Evolutionary conservation across 164 flowering plant genomes (phyloP).

Genomic region (Vitis vinifera): DNA sequence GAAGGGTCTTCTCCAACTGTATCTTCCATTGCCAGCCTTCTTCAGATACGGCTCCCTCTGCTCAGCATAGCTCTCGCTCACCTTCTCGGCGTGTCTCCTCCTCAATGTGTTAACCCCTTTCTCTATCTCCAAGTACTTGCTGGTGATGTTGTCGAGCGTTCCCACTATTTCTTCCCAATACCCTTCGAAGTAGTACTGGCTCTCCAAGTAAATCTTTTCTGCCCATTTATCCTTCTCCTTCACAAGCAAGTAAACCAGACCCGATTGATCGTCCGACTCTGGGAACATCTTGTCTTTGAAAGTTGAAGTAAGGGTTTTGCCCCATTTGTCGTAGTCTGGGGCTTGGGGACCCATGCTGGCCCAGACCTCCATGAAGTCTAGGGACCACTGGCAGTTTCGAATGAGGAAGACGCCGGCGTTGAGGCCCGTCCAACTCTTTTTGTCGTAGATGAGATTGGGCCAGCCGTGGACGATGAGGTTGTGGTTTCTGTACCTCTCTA

Average conservation of each 20-base stretch:
- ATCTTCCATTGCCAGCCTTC: conserved; percentile 42
- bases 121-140: conserved; percentile 52
- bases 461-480: conserved; percentile 88
- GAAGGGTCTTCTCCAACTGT: conserved; percentile 71
- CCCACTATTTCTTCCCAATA: conserved; percentile 78
- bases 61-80: conserved; percentile 46
- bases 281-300: conserved; percentile 65
- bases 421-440: conserved; percentile 73
- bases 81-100: conserved; percentile 81
- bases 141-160: conserved; percentile 38
- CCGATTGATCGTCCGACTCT: conserved; percentile 89
- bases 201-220: conserved; percentile 68
- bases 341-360: conserved; percentile 82
- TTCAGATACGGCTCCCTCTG: conserved; percentile 48
- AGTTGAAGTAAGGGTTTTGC: conserved; percentile 34
- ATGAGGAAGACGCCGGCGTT: conserved; percentile 93
- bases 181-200: conserved; percentile 73
- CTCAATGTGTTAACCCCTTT: conserved; percentile 30
- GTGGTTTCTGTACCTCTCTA: conserved; percentile 53
- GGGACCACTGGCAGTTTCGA: conserved; percentile 95
- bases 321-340: conserved; percentile 64
- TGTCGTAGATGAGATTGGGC: conserved; percentile 45
- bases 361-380: conserved; percentile 89
- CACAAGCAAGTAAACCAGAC: conserved; percentile 59
- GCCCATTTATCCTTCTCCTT: conserved; percentile 54